These are phyloP conservation scores for Metschnikowia continentalis DNA, from an alignment of 805 yeast species.

Conservation along the genomic window DNA sequence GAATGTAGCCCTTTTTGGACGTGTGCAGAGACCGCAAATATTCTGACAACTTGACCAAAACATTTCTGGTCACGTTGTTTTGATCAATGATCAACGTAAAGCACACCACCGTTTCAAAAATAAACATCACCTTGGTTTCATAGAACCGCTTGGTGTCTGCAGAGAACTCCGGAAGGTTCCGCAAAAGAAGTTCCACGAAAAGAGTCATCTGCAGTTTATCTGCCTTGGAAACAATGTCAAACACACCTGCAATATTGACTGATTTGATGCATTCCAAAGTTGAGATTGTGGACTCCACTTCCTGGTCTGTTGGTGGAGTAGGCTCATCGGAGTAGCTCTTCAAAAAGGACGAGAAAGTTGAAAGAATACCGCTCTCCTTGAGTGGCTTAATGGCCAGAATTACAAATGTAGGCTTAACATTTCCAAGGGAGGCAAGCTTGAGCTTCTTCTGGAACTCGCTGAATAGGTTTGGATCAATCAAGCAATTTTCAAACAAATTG, in stretches of 20 bases:
- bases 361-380: conserved; percentile 74
- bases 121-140: conserved; percentile 46
- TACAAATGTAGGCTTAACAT: conserved; percentile 62
- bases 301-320: conserved; percentile 90
- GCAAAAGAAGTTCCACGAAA: conserved; percentile 26
- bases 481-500: conserved; percentile 65
- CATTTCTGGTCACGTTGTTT: conserved; percentile 17
- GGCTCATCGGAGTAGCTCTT: conserved; percentile 83
- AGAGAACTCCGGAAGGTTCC: conserved; percentile 24
- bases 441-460: conserved; percentile 58
- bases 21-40: conserved; percentile 17
- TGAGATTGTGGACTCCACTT: conserved; percentile 77
- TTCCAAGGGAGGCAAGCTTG: conserved; percentile 50
- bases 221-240: conserved; percentile 46
- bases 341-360: conserved; percentile 87
- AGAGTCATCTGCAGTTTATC: conserved; percentile 36
- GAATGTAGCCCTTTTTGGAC: conserved; percentile 30
- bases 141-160: conserved; percentile 35
- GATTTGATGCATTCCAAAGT: conserved; percentile 80
- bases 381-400: conserved; percentile 60
- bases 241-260: conserved; percentile 54
- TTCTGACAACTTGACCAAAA: conserved; percentile 10
- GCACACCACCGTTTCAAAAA: conserved; percentile 42
- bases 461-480: conserved; percentile 60
- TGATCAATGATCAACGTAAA: conserved; percentile 31